Evolutionary conservation across 2,329 filamentous ascomycete species (phyloP), one percentile per base, ranked within the genome.

Genomic region (Ambrosiella cleistominuta): DNA sequence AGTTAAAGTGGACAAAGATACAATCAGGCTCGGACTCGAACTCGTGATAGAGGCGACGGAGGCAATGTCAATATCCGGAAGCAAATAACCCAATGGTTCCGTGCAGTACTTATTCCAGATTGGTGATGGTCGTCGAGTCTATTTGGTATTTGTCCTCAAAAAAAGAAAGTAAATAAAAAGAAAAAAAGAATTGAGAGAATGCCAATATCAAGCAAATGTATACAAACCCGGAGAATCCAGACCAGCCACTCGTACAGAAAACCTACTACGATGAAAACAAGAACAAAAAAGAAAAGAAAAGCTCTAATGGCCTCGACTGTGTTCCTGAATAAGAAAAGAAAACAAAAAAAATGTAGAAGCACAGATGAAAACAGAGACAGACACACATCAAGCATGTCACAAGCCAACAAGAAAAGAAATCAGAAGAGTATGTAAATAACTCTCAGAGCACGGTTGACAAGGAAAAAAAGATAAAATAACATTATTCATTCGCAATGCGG

Each of bases 251-350:
- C 4, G 3, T 27, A 27, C 27, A 27, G 27, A 27, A 27, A 27
- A 27, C 2, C 4, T 3, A 27, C 27, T 4, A 3, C 27, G 27
- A 27, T 27, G 27, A 27, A 27, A 27, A 27, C 4, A 27, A 27
- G 27, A 27, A 19, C 1, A 3, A 19, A 19, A 27, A 27, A 5
- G 3, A 27, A 27, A 27, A 27, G 19, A 55, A 47, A 53, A 39
- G 40, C 40, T 54, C 50, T 37, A 53, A 27, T 27, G 38, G 15
- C 42, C 8, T 13, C 38, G 36, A 37, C 38, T 49, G 15, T 27
- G n/a, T 39, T 57, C 38, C n/a, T 9, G 8, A 27, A 36, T 19
- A 49, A 36, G 52, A 53, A 47, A 53, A 56, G 15, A 57, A 54
- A 51, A 4, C 15, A 47, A 44, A 54, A 56, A 36, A 54, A 35